Conservation (phyloP, 805 yeast species). For the Starmerella ratchasimensis region DNA sequence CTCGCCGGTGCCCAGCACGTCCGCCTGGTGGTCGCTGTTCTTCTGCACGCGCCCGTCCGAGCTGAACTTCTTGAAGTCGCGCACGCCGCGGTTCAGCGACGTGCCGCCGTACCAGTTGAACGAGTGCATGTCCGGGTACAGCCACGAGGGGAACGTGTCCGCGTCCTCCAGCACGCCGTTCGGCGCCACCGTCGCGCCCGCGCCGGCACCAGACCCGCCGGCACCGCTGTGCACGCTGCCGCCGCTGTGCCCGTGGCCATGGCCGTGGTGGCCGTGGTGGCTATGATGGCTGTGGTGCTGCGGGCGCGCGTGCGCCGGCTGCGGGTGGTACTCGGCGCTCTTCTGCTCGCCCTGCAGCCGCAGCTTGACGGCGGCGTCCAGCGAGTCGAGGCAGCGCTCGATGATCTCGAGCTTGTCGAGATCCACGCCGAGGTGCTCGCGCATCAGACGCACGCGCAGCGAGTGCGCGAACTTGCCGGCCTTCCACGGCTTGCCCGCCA, state of each 20-base stretch:
- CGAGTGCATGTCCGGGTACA: conserved; percentile 29
- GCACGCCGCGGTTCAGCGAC: conserved; percentile 66
- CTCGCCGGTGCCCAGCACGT: conserved; percentile 61
- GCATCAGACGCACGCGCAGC: conserved; percentile 78
- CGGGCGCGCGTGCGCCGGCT: not conserved
- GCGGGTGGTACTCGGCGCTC: not conserved
- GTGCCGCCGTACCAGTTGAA: conserved; percentile 79
- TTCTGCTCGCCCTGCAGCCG: not conserved
- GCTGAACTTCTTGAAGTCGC: conserved; percentile 70
- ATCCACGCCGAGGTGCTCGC: conserved; percentile 92
- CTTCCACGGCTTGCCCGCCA: conserved; percentile 69
- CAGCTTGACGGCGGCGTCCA: conserved; percentile 7
- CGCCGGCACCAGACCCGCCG: not conserved
- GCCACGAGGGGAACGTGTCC: conserved; percentile 16
- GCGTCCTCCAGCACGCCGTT: not conserved
- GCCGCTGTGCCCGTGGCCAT: not conserved
- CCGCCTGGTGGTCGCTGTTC: conserved; percentile 48
- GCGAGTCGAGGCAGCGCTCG: conserved; percentile 16
- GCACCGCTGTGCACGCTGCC: not conserved
- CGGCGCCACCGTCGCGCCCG: not conserved
- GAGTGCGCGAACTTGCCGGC: conserved; percentile 87
- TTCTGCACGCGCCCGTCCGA: conserved; percentile 69
- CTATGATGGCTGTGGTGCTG: not conserved
- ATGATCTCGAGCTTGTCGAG: conserved; percentile 20
- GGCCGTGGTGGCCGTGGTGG: not conserved